Evolutionary conservation across 208 protist genomes (phyloP).

Genomic region (Herpetomonas samuelpessoai): DNA sequence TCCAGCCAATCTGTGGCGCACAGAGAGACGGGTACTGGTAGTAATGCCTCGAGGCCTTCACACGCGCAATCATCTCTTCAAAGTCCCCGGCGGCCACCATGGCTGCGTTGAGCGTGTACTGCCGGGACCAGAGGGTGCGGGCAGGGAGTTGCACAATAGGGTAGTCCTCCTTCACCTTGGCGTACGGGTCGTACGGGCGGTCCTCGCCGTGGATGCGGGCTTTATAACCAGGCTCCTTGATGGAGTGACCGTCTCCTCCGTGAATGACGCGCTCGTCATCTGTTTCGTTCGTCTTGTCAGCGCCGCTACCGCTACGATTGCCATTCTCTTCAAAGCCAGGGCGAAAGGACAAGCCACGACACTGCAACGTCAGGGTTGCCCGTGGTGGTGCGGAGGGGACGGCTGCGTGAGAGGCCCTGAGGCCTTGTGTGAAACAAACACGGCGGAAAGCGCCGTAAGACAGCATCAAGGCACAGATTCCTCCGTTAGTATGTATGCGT

Average conservation of each 20-base stretch:
- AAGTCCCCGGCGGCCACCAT: conserved; percentile 45
- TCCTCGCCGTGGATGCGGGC: not conserved
- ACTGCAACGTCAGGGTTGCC: too few relatives aligned
- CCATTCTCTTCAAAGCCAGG: not conserved
- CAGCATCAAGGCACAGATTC: too few relatives aligned
- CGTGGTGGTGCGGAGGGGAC: too few relatives aligned
- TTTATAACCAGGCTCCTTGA: not conserved
- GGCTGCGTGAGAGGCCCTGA: too few relatives aligned
- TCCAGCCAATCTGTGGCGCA: conserved; percentile 87
- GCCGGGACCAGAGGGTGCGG: conserved; percentile 71
- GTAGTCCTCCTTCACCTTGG: conserved; percentile 33
- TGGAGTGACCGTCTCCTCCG: not conserved
- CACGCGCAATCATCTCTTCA: conserved; percentile 54
- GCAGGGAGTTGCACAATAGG: conserved; percentile 85
- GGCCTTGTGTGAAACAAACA: too few relatives aligned
- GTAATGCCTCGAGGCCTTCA: conserved; percentile 65
- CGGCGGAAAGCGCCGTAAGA: too few relatives aligned
- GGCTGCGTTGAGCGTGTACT: conserved; percentile 46
- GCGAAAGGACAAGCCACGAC: too few relatives aligned
- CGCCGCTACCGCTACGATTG: not conserved
- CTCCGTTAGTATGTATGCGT: not conserved
- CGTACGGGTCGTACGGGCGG: conserved; percentile 18
- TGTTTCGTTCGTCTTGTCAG: too few relatives aligned
- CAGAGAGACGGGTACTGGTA: conserved; percentile 89
- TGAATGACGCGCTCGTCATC: not conserved